Evolutionary conservation across 2,329 filamentous ascomycete genomes (phyloP).

Genomic region (Claviceps quebecensis): DNA sequence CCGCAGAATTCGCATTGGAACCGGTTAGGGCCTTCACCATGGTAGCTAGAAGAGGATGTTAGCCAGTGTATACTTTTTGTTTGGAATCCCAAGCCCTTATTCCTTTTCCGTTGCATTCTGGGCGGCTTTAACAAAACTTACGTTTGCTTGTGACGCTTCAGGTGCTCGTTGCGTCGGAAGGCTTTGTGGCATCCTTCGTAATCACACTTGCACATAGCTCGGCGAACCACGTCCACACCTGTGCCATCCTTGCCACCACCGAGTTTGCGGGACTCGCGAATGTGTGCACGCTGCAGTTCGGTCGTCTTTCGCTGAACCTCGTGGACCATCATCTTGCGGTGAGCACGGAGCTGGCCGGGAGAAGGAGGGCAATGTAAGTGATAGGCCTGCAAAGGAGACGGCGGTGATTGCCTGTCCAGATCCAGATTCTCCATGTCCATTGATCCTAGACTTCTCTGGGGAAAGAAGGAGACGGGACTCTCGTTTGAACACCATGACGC

Average conservation of each 20-base stretch:
- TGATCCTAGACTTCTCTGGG: slow-evolving; percentile 17
- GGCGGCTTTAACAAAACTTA: slow-evolving; percentile 16
- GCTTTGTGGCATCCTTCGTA: slow-evolving; percentile 32
- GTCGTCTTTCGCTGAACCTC: slow-evolving; percentile 29
- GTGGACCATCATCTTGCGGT: slow-evolving; percentile 26
- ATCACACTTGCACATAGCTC: slow-evolving; percentile 30
- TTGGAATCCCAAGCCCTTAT: no score
- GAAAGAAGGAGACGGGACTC: slow-evolving; percentile 27
- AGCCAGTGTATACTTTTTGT: not conserved
- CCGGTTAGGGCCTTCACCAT: slow-evolving; percentile 25
- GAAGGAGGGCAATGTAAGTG: slow-evolving; percentile 19
- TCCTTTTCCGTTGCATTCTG: no score
- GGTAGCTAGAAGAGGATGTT: slow-evolving; percentile 14
- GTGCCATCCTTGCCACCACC: slow-evolving; percentile 15
- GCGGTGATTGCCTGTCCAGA: slow-evolving; percentile 22
- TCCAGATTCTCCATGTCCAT: slow-evolving; percentile 20
- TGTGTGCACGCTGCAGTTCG: slow-evolving; percentile 29
- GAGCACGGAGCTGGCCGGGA: slow-evolving; percentile 19
- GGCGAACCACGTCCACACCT: slow-evolving; percentile 22
- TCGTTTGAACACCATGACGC: slow-evolving; percentile 27
- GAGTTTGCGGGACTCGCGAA: slow-evolving; percentile 18
- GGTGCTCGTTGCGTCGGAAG: slow-evolving; percentile 39
- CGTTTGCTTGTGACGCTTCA: slow-evolving; percentile 41
- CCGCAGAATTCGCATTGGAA: slow-evolving; percentile 29
- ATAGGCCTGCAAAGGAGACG: slow-evolving; percentile 19